Evolutionary conservation across 768 basidiomycete species (phyloP).

Genomic region (Termitomyces sp.): DNA sequence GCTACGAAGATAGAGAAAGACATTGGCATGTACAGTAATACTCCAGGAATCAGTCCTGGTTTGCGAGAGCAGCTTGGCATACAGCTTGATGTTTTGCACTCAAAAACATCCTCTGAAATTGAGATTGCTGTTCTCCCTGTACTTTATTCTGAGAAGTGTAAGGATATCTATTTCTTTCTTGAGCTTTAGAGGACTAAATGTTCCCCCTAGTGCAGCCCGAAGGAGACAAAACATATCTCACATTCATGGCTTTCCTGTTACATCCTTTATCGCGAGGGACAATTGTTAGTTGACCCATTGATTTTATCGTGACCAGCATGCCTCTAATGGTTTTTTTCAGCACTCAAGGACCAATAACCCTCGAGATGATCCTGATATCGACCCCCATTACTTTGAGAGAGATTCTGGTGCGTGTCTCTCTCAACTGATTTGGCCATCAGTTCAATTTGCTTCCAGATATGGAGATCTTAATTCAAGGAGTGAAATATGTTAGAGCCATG

Average conservation of each 20-base stretch:
- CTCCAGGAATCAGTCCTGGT: slow-evolving; percentile 24
- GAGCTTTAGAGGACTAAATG: neutral
- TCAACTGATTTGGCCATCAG: neutral
- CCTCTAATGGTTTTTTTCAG: slow-evolving; percentile 4
- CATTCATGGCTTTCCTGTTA: slow-evolving; percentile 32
- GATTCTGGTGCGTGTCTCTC: slow-evolving; percentile 30
- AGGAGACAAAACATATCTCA: slow-evolving; percentile 39
- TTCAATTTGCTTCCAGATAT: neutral
- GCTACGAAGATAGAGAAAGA: slow-evolving; percentile 19
- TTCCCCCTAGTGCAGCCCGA: slow-evolving; percentile 26
- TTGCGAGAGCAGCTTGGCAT: slow-evolving; percentile 37
- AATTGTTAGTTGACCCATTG: slow-evolving; percentile 30
- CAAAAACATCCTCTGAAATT: slow-evolving; percentile 22
- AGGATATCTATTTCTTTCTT: neutral
- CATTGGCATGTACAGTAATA: slow-evolving; percentile 20
- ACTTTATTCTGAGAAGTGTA: slow-evolving; percentile 17
- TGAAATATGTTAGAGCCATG: slow-evolving; percentile 18
- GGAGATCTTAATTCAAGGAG: slow-evolving; percentile 16
- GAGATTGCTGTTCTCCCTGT: slow-evolving; percentile 23
- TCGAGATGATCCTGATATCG: slow-evolving; percentile 29
- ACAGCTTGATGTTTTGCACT: slow-evolving; percentile 26
- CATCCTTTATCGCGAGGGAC: slow-evolving; percentile 47
- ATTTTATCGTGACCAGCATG: neutral
- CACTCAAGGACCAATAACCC: slow-evolving; percentile 33
- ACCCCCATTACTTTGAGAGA: slow-evolving; percentile 40